Base-by-base conservation (phyloP, 1,139 yeast genomes). In the Arxiozyma slooffiae region DNA sequence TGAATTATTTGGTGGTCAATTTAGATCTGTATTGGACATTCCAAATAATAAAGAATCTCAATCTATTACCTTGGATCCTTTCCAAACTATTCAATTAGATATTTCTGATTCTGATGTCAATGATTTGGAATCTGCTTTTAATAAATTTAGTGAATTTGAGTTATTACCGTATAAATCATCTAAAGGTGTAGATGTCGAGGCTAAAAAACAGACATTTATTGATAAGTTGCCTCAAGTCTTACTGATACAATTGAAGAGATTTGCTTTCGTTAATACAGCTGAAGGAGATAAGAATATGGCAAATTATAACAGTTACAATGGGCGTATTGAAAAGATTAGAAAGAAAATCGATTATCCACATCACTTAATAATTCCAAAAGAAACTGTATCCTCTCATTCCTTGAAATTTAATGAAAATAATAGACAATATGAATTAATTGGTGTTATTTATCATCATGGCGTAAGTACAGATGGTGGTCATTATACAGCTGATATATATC, bases 391-490 rank as follows among this genome's bases (percentile, higher is more conserved):
- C 0, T 67, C 67, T 52, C 66, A 62, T 23, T 48, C 48, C 20
- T 48, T 57, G 21, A 57, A 52, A 22, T 48, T 53, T 47, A 52
- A 67, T 59, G 69, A 60, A 50, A 64, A 57, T 48, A 64, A 57
- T 44, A 57, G 66, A 47, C 65, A 60, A 38, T 92, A 88, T 67
- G 74, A 75, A 62, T 74, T 94, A 56, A 79, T 77, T 46, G 96
- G 96, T 22, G 95, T 90, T 39, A 95, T 92, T 22, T 92, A 92
- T 67, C 99, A 92, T 67, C 97, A 92, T 67, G 99, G 99, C 18
- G 71, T 80, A 48, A 79, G 89, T 50, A 85, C 97, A 0, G 92
- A 88, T 58, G 95, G 94, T 41, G 99, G 99, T 2, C 99, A 92
- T 67, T 92, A 92, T 69, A 92, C 98, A 0, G 85, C 85, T 49